These are phyloP conservation scores for Ogataea trehaloabstinens DNA, from an alignment of 805 yeast species.

Conservation along the genomic window DNA sequence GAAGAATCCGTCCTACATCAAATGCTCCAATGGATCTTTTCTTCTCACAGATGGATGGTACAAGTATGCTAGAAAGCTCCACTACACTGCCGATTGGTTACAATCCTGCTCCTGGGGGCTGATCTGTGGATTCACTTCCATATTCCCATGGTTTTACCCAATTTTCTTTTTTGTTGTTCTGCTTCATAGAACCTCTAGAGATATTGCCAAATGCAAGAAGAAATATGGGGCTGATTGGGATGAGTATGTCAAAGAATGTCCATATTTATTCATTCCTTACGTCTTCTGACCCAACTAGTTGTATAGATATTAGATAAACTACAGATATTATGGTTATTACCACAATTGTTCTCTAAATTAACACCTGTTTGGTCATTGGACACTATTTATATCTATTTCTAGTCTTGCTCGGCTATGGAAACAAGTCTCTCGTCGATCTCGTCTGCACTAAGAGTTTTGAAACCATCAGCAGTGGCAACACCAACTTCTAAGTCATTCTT, in stretches of 20 bases:
- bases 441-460: constrained; percentile 71
- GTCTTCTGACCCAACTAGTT: constrained; percentile 62
- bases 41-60: constrained; percentile 94
- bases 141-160: constrained; percentile 97
- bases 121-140: constrained; percentile 81
- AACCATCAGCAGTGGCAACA: constrained; percentile 70
- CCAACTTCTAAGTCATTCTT: constrained; percentile 94
- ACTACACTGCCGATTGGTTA: constrained; percentile 90
- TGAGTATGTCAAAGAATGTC: constrained; percentile 80
- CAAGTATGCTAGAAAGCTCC: constrained; percentile 87
- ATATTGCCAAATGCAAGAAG: constrained; percentile 73
- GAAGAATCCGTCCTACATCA: constrained; percentile 79
- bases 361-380: too few species aligned
- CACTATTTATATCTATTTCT: constrained; percentile 18
- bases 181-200: constrained; percentile 86
- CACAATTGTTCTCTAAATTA: too few species aligned
- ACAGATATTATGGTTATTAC: background rate
- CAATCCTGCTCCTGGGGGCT: constrained; percentile 92
- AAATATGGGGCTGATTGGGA: constrained; percentile 97
- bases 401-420: constrained; percentile 95
- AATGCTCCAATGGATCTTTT: constrained; percentile 79
- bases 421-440: constrained; percentile 94
- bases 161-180: constrained; percentile 83
- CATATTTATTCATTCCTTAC: constrained; percentile 88
- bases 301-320: too few species aligned